Base-by-base conservation (phyloP, 768 basidiomycete genomes). In the Lactarius sanguifluus region DNA sequence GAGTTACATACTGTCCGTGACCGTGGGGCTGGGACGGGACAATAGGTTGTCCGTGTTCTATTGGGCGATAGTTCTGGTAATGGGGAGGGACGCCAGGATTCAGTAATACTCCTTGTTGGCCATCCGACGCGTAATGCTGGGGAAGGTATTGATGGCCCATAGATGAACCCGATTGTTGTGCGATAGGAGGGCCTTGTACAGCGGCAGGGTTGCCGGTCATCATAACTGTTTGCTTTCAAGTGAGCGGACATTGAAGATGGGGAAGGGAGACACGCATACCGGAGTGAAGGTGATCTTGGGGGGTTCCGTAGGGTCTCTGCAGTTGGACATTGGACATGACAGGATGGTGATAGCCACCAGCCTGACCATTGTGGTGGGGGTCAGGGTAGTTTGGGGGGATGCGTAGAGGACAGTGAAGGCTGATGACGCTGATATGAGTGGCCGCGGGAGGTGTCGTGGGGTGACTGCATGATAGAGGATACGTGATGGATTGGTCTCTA, bases 41-140 rank as follows among this genome's bases (percentile, higher is more conserved):
- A 25, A 70, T 30, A 23, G 70, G 68, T 25, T 70, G 65, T 8
- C 70, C 70, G 1, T 64, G 62, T 20, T 69, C 61, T 58, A 66
- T 65, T 5, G 62, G 64, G 18, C 62, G 70, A 28, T 69, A 70
- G 47, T 69, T 59, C 65, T 64, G 60, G 45, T 47, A 69, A 57
- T 69, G 70, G 8, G 64, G 2, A 59, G 67, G 70, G 16, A 69
- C 70, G 28, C 57, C 57, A 28, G 70, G 67, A 30, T 64, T 68
- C 40, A 70, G 56, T 55, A 67, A 16, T 16, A 57, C 55, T n/a
- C 58, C 62, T 28, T 63, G 66, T 23, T 64, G 62, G 2, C 41
- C n/a, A 16, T 64, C 66, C 28, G 57, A 12, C 20, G 62, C 10
- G n/a, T 64, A 67, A 13, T 67, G 66, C 52, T 67, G 66, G 20